Evolutionary conservation across 257 asterid genomes (phyloP), one percentile per base, ranked within the genome.

Genomic region (Catharanthus roseus): DNA sequence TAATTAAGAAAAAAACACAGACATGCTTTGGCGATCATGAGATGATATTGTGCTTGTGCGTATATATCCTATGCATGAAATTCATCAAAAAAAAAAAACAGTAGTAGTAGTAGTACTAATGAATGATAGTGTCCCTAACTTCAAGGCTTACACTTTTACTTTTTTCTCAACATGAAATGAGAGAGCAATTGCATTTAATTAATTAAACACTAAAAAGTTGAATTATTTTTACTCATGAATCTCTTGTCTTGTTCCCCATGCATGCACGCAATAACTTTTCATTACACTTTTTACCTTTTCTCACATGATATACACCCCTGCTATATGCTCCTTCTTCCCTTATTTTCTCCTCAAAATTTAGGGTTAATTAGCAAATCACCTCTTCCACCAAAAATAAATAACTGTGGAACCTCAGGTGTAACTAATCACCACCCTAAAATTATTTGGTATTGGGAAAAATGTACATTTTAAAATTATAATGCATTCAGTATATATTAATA

Each of bases 241-340:
- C n/a, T n/a, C n/a, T n/a, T n/a, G n/a, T n/a, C 36, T 57, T 26
- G 18, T 45, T 77, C 63, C 31, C 77, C 72, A 47, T 36, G 38
- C 67, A 49, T 53, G 33, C 65, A 67, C n/a, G n/a, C n/a, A n/a
- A n/a, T 67, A 67, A 38, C 80, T 68, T 77, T 63, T 68, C 70
- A 67, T 47, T 73, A 13, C 54, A 28, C 79, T 56, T 76, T 74
- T 68, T 0, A 63, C 63, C 80, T 77, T 81, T 77, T 55, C 21
- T 72, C 76, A 60, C 76, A 81, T 63, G 80, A 64, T 51, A 72
- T 79, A 56, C n/a, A 54, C 75, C 49, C 65, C 67, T 19, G 56
- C n/a, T 38, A 38, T 38, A 55, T 62, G n/a, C 68, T 56, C 68
- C 53, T 42, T 36, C 28, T 39, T 39, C 74, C 45, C 31, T 44